phyloP scores from a whole-genome alignment of 306 rosid genomes.

The Nissolia schottii region DNA sequence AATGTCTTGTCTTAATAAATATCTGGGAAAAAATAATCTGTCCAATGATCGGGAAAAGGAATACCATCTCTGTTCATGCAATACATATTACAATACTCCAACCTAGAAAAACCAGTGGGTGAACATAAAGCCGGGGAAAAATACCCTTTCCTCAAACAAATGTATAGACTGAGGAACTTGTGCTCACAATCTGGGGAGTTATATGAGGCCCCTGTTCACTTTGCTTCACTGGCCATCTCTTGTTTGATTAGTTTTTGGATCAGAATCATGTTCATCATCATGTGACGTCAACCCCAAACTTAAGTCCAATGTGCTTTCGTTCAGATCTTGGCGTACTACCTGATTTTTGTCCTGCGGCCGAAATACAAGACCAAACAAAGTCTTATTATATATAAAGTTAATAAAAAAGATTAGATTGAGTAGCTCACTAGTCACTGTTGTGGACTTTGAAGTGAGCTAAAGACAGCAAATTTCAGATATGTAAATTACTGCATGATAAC shows the following conservation, averaged over 20 bases:
- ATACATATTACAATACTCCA: slow-evolving; percentile 28
- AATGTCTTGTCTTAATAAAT: slow-evolving; percentile 32
- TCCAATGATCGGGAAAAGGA: slow-evolving; percentile 28
- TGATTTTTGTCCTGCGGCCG: slow-evolving; percentile 56
- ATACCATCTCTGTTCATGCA: slow-evolving; percentile 25
- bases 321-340: slow-evolving; percentile 85
- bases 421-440: slow-evolving; percentile 1
- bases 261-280: slow-evolving; percentile 51
- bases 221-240: slow-evolving; percentile 48
- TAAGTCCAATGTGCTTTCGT: slow-evolving; percentile 86
- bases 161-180: slow-evolving; percentile 12
- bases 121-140: slow-evolving; percentile 23
- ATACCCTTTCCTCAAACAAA: slow-evolving; percentile 22
- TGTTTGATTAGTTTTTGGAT: slow-evolving; percentile 45
- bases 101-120: slow-evolving; percentile 21
- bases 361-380: slow-evolving; percentile 11
- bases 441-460: background rate
- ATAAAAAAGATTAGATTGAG: background rate
- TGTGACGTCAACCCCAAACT: slow-evolving; percentile 81
- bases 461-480: background rate
- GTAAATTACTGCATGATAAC: background rate
- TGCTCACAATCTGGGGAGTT: slow-evolving; percentile 23
- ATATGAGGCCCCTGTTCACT: slow-evolving; percentile 8
- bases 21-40: slow-evolving; percentile 26
- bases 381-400: background rate